Evolutionary conservation across 345 rosid genomes (phyloP).

Genomic region (Citrus trifoliata): DNA sequence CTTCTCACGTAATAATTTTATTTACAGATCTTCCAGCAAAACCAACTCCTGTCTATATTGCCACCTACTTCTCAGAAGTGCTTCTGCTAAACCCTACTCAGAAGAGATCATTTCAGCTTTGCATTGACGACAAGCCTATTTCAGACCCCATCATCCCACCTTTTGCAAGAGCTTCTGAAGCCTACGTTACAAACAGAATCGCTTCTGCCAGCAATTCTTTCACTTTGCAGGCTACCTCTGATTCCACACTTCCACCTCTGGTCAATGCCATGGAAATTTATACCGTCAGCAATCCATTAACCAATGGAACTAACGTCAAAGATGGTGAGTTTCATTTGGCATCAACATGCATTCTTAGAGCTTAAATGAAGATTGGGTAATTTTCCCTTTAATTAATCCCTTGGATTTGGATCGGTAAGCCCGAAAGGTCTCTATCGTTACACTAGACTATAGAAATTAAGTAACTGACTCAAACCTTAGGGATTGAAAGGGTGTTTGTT

Average conservation of each 20-base stretch:
- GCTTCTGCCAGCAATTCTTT: slow-evolving; percentile 13
- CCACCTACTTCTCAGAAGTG: slow-evolving; percentile 21
- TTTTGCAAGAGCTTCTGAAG: slow-evolving; percentile 1
- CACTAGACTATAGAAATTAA: too few relatives aligned
- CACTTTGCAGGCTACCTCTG: neutral
- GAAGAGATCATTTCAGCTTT: slow-evolving; percentile 17
- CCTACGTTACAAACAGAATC: slow-evolving; percentile 1
- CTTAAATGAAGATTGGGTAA: too few relatives aligned
- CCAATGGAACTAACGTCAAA: slow-evolving; percentile 8
- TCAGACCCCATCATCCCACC: slow-evolving; percentile 13
- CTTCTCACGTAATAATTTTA: neutral
- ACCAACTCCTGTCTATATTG: slow-evolving; percentile 2
- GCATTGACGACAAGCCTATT: neutral
- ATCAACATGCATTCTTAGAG: too few relatives aligned
- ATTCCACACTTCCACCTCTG: slow-evolving; percentile 10
- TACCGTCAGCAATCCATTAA: slow-evolving; percentile 4
- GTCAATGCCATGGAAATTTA: slow-evolving; percentile 15
- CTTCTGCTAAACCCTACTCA: neutral
- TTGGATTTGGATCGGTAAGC: too few relatives aligned
- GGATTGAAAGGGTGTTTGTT: too few relatives aligned
- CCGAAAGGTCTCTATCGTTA: too few relatives aligned
- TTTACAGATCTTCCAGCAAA: neutral
- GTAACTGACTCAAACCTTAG: too few relatives aligned
- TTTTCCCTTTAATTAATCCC: too few relatives aligned
- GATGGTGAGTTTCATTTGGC: slow-evolving; percentile 10